Base-by-base conservation (phyloP, 106 monocot species). In the Dendrobium officinale region DNA sequence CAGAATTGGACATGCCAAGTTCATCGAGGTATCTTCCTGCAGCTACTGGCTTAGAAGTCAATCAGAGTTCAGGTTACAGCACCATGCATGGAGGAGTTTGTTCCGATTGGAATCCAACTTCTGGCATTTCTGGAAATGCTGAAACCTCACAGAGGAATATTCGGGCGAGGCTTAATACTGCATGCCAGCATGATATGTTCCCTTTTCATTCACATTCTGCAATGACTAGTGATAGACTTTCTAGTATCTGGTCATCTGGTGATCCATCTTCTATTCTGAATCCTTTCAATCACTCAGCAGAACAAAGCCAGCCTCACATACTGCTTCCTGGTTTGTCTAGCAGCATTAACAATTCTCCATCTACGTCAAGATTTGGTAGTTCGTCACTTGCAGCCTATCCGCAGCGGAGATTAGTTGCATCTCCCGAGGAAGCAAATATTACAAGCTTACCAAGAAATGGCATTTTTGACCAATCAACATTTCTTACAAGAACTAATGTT, bases 111-210 rank as follows among this genome's bases (percentile, higher is more conserved):
- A 79, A 84, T 78, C 75, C 78, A 48, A 51, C 81, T 64, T 49
- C 48, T 56, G 80, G 51, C 83, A 20, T 75, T 42, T 58, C 44
- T 24, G 77, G 85, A 41, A 80, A 82, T 85, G 78, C 74, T 5
- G 96, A 88, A 76, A 85, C 48, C 58, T 86, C 86, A 19, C 81
- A 82, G 10, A 86, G 96, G 67, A 96, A 85, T 80, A 67, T 88
- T 66, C 64, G 93, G 42, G 78, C 85, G 56, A 88, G 91, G 59
- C 82, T 79, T 17, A 90, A 86, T 72, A 75, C 89, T 73, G 43
- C 82, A 61, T 70, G 42, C 42, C 83, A 80, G 67, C 75, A 58
- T 91, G 84, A 84, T 83, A 76, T 74, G 4, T 76, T 48, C 29
- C 73, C 78, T 37, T 72, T 75, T 85, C 80, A 80, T 80, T 75